Percentiles rank a stretch among this genome's conserved stretches.
These are phyloP conservation scores for Aquilaria malaccensis DNA, from an alignment of 345 rosid species.

Conservation along the genomic window DNA sequence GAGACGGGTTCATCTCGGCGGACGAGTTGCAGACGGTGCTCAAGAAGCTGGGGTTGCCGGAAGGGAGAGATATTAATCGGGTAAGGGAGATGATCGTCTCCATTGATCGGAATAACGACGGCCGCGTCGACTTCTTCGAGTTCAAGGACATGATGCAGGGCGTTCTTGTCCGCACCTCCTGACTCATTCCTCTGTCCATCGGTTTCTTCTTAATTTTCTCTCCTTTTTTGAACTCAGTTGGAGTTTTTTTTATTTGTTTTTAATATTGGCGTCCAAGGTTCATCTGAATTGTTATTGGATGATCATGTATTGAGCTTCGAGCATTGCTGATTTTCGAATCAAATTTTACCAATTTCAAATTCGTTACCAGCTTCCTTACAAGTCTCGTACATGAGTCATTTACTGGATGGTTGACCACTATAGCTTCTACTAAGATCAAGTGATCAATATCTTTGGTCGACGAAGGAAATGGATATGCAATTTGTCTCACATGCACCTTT, in stretches of 20 bases:
- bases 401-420: too few species aligned
- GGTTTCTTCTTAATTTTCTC: neutral
- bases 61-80: slow-evolving; percentile 60
- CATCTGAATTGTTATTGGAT: too few species aligned
- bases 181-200: neutral
- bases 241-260: neutral
- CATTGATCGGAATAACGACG: slow-evolving; percentile 73
- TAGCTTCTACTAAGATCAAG: too few species aligned
- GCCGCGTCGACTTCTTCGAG: slow-evolving; percentile 81
- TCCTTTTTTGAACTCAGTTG: neutral
- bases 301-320: too few species aligned
- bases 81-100: slow-evolving; percentile 81
- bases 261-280: too few species aligned
- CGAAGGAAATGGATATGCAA: too few species aligned
- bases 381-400: too few species aligned
- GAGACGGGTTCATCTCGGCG: slow-evolving; percentile 86
- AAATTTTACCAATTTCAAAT: too few species aligned
- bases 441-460: too few species aligned
- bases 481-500: too few species aligned
- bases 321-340: too few species aligned
- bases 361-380: too few species aligned
- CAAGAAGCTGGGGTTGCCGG: slow-evolving; percentile 62
- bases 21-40: slow-evolving; percentile 64
- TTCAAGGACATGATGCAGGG: slow-evolving; percentile 90
- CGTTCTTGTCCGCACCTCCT: slow-evolving; percentile 35